Percentiles rank a stretch among this genome's conserved stretches.
Evolutionary conservation across 345 rosid genomes (phyloP).

Genomic region (Cardiospermum halicacabum): DNA sequence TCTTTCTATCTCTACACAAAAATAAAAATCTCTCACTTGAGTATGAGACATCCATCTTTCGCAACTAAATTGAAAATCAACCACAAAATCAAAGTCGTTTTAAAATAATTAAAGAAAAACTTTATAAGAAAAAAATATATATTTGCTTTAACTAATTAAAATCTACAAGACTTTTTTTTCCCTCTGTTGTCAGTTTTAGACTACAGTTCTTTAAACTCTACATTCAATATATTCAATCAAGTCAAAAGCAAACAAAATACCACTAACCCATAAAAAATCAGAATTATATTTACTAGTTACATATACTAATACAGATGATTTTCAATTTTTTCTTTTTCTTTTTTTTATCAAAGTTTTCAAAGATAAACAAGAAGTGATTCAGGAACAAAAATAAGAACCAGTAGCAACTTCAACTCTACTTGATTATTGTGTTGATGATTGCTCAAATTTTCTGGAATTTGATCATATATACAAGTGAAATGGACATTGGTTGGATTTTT

Average conservation of each 20-base stretch:
- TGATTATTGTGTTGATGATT: no score
- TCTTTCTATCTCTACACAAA: constrained; percentile 20
- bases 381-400: constrained; percentile 16
- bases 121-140: constrained; percentile 9
- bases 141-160: constrained; percentile 13
- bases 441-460: constrained; percentile 2
- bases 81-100: constrained; percentile 28
- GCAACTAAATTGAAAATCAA: constrained; percentile 21
- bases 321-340: no score
- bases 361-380: constrained; percentile 2
- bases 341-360: no score
- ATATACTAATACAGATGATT: no score
- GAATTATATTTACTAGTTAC: no score
- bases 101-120: constrained; percentile 20
- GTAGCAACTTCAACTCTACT: constrained; percentile 18
- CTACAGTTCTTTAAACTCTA: constrained; percentile 31
- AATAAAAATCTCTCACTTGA: constrained; percentile 26
- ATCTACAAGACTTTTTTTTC: constrained; percentile 19
- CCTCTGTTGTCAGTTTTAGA: constrained; percentile 27
- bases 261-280: background rate
- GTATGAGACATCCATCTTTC: constrained; percentile 2
- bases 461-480: no score
- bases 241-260: constrained; percentile 18
- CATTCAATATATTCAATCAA: constrained; percentile 21
- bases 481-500: background rate